A percentile compares a stretch with the other conserved stretches of the same genome.
Conservation (phyloP, 2,329 filamentous ascomycete species). For the Xylariaceae sp. region DNA sequence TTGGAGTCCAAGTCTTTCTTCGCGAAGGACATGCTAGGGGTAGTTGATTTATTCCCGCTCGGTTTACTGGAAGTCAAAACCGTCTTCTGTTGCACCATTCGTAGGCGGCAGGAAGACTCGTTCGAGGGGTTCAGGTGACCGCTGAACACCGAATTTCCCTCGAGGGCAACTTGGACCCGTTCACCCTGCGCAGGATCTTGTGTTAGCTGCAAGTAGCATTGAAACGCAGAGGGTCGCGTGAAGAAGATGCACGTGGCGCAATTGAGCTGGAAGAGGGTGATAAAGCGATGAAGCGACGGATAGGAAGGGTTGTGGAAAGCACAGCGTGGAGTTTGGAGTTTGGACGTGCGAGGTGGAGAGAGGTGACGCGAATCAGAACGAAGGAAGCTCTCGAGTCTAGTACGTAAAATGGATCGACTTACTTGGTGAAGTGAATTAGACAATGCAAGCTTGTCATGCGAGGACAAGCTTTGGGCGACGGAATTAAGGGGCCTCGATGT, state of each 20-base stretch:
- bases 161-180: conserved; percentile 19
- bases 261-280: conserved; percentile 15
- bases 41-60: conserved; percentile 27
- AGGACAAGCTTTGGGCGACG: conserved; percentile 18
- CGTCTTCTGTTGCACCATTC: conserved; percentile 32
- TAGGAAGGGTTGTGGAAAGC: conserved; percentile 14
- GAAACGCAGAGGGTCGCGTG: conserved; percentile 1
- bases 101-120: conserved; percentile 20
- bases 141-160: conserved; percentile 19
- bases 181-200: conserved; percentile 16
- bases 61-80: conserved; percentile 19
- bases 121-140: conserved; percentile 12
- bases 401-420: conserved; percentile 12
- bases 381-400: background rate
- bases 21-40: conserved; percentile 24
- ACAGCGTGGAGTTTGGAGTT: conserved; percentile 14
- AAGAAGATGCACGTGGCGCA: conserved; percentile 9
- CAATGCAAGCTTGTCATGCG: conserved; percentile 18
- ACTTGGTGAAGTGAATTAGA: conserved; percentile 16
- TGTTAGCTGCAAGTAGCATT: conserved; percentile 13
- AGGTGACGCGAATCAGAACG: conserved; percentile 18
- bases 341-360: conserved; percentile 8
- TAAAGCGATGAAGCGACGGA: conserved; percentile 9
- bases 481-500: conserved; percentile 9
- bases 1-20: conserved; percentile 25